Percentiles rank a stretch among this genome's conserved stretches.
Evolutionary conservation across 179 eudicot genomes (phyloP).

Genomic region (Camellia oleifera): DNA sequence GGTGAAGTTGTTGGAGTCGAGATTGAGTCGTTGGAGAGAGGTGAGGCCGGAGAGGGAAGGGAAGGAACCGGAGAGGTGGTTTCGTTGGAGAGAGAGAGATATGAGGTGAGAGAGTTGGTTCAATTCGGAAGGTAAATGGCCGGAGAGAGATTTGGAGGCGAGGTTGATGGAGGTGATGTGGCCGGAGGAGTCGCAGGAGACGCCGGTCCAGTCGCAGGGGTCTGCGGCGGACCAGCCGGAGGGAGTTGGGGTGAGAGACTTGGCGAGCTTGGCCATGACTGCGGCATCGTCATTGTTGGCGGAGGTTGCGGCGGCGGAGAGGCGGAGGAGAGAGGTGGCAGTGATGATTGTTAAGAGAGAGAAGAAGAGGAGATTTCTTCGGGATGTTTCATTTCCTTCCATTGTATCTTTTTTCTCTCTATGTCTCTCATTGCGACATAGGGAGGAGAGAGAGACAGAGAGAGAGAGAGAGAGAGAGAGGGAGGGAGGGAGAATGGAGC

Average conservation of each 20-base stretch:
- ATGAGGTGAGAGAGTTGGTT: slow-evolving; percentile 41
- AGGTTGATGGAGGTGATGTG: slow-evolving; percentile 44
- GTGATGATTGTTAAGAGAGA: not conserved
- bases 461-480: no score
- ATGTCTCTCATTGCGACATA: slow-evolving; percentile 21
- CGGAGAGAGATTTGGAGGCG: slow-evolving; percentile 32
- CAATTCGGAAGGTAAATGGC: slow-evolving; percentile 48
- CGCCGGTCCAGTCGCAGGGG: slow-evolving; percentile 61
- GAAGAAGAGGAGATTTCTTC: no score
- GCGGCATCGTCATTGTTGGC: slow-evolving; percentile 27
- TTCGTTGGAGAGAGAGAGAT: slow-evolving; percentile 48
- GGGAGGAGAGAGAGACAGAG: not conserved
- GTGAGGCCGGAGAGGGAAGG: slow-evolving; percentile 46
- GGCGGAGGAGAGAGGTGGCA: slow-evolving; percentile 14
- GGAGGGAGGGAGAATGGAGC: not conserved
- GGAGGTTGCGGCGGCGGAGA: not conserved
- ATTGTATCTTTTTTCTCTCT: not conserved
- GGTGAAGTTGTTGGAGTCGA: slow-evolving; percentile 46
- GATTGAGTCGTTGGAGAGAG: slow-evolving; percentile 32
- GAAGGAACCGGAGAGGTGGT: slow-evolving; percentile 56
- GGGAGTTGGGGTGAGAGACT: slow-evolving; percentile 36
- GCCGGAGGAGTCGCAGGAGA: slow-evolving; percentile 41
- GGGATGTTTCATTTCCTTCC: slow-evolving; percentile 25
- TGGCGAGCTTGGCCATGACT: slow-evolving; percentile 40
- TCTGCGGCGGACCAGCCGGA: slow-evolving; percentile 38